Evolutionary conservation across 208 protist genomes (phyloP).

Genomic region (Phytomonas sp.): DNA sequence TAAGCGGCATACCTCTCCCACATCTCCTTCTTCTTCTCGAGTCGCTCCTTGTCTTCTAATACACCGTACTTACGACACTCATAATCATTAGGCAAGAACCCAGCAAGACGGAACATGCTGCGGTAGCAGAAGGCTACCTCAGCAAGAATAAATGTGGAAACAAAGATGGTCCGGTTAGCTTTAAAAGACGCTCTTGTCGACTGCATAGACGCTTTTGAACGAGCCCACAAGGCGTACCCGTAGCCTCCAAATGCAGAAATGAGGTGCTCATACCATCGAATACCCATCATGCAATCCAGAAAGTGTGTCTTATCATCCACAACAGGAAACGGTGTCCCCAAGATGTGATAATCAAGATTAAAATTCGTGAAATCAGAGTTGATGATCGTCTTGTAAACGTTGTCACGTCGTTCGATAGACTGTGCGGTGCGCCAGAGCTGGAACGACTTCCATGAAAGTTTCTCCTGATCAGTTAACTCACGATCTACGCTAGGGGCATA

Average conservation of each 20-base stretch:
- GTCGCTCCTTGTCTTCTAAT: slow-evolving; percentile 61
- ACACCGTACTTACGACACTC: slow-evolving; percentile 86
- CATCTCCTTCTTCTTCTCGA: slow-evolving; percentile 65
- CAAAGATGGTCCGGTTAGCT: slow-evolving; percentile 23
- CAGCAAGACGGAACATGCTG: slow-evolving; percentile 70
- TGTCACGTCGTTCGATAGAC: slow-evolving; percentile 71
- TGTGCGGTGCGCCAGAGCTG: slow-evolving; percentile 77
- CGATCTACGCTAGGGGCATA: slow-evolving; percentile 51
- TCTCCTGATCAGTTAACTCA: slow-evolving; percentile 78
- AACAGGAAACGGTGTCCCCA: slow-evolving; percentile 80
- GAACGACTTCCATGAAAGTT: slow-evolving; percentile 85
- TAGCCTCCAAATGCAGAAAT: slow-evolving; percentile 20
- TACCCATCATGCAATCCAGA: slow-evolving; percentile 31
- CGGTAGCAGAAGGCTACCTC: slow-evolving; percentile 77
- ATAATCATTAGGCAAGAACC: slow-evolving; percentile 80
- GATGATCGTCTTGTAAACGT: slow-evolving; percentile 60
- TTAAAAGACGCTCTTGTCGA: slow-evolving; percentile 27
- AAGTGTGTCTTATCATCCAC: slow-evolving; percentile 46
- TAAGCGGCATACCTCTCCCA: slow-evolving; percentile 84
- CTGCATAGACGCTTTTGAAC: slow-evolving; percentile 58
- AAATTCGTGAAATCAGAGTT: slow-evolving; percentile 84
- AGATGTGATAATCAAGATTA: slow-evolving; percentile 58
- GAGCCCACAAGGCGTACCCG: slow-evolving; percentile 63
- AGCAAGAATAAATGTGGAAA: slow-evolving; percentile 44
- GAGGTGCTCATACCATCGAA: slow-evolving; percentile 80